Evolutionary conservation across 495 filamentous ascomycete genomes (phyloP).

Genomic region (Trichoderma orchidacearum): DNA sequence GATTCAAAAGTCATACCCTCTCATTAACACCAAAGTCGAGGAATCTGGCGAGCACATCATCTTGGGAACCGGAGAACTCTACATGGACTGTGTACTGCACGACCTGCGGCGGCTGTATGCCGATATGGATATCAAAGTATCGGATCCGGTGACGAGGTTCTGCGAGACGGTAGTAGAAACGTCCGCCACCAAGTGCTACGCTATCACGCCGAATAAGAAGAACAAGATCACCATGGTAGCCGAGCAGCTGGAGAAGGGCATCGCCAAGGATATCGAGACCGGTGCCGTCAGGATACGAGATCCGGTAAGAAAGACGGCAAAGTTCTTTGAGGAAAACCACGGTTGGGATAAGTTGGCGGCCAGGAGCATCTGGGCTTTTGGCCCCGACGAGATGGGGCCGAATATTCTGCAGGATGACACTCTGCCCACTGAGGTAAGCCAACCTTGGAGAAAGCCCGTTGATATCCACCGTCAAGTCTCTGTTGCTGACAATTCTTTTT

Average conservation of each 20-base stretch:
- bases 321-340: conserved; percentile 95
- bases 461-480: too few relatives aligned
- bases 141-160: conserved; percentile 93
- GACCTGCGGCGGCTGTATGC: conserved; percentile 86
- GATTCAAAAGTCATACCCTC: conserved; percentile 93
- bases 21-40: conserved; percentile 93
- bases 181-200: conserved; percentile 94
- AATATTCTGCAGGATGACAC: conserved; percentile 98
- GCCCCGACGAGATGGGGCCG: conserved; percentile 86
- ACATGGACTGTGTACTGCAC: conserved; percentile 98
- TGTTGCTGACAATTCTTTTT: background rate
- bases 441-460: too few relatives aligned
- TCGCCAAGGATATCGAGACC: conserved; percentile 89
- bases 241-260: conserved; percentile 85
- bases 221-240: conserved; percentile 99
- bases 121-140: conserved; percentile 99
- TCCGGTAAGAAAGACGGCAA: conserved; percentile 81
- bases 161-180: conserved; percentile 98
- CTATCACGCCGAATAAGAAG: conserved; percentile 95
- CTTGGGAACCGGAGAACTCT: conserved; percentile 88
- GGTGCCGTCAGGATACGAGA: conserved; percentile 85
- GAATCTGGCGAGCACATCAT: conserved; percentile 97
- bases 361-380: conserved; percentile 96
- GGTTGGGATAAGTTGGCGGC: conserved; percentile 93
- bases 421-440: conserved; percentile 58